Conservation (phyloP, 371 early-diverging fungal genomes). For the Capillidium rhysosporum region DNA sequence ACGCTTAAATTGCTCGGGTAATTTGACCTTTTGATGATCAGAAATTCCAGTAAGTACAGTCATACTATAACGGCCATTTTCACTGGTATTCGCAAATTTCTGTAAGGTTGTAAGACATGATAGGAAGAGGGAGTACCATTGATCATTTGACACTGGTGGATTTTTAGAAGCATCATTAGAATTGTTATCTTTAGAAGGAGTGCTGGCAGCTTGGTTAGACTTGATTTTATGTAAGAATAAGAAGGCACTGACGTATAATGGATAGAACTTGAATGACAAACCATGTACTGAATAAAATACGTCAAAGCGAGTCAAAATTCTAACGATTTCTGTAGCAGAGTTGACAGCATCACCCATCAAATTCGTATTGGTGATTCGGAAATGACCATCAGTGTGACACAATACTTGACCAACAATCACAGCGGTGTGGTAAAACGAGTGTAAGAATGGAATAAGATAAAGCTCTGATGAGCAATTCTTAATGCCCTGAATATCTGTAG, state of each 20-base stretch:
- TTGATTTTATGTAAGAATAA: slow-evolving; percentile 6
- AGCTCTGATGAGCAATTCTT: slow-evolving; percentile 3
- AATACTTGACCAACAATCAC: slow-evolving; percentile 6
- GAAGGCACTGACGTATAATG: slow-evolving; percentile 5
- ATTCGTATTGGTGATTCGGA: slow-evolving; percentile 2
- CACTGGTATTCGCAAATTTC: not conserved
- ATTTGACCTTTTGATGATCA: slow-evolving; percentile 1
- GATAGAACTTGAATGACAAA: not conserved
- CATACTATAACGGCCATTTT: slow-evolving; percentile 6
- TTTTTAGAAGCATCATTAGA: not conserved
- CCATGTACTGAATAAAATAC: slow-evolving; percentile 1
- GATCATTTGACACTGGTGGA: not conserved
- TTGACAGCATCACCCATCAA: slow-evolving; percentile 4
- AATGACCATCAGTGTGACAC: slow-evolving; percentile 2
- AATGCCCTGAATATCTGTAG: not conserved
- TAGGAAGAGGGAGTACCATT: not conserved
- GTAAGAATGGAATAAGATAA: not conserved
- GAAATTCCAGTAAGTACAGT: slow-evolving; percentile 2
- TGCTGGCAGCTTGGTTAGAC: not conserved
- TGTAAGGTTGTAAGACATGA: slow-evolving; percentile 3
- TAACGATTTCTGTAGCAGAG: slow-evolving; percentile 4
- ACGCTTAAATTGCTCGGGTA: slow-evolving; percentile 3
- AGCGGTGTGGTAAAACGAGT: slow-evolving; percentile 3
- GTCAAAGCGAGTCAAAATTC: slow-evolving; percentile 5
- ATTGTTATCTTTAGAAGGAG: not conserved